Percentiles rank a stretch among this genome's conserved stretches.
Conservation (phyloP, 2,329 filamentous ascomycete genomes). For the Coniochaeta prunicola region DNA sequence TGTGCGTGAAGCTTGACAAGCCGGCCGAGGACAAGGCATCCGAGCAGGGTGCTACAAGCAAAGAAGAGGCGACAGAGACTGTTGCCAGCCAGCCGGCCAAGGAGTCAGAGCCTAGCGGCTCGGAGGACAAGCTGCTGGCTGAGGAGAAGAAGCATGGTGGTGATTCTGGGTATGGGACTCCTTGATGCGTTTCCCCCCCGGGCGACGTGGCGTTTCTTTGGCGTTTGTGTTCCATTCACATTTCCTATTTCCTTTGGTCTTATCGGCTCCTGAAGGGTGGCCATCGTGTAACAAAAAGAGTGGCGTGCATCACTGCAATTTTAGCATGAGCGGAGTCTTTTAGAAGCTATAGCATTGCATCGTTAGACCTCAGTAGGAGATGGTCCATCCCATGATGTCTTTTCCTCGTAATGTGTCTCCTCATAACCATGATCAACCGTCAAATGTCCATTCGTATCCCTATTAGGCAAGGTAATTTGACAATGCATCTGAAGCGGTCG, state of each 20-base stretch:
- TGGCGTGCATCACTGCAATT: not conserved
- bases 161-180: constrained; percentile 17
- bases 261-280: not conserved
- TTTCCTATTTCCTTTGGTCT: not conserved
- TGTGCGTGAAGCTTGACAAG: constrained; percentile 10
- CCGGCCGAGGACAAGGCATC: constrained; percentile 4
- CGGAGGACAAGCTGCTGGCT: constrained; percentile 2
- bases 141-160: constrained; percentile 4
- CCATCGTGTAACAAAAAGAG: not conserved
- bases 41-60: not conserved
- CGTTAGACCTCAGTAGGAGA: not conserved
- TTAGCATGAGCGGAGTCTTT: not conserved
- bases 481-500: not conserved
- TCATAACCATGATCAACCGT: not conserved
- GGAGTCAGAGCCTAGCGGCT: not conserved
- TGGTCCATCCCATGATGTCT: not conserved
- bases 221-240: not conserved
- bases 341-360: not conserved
- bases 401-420: not conserved
- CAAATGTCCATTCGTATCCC: not conserved
- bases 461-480: not conserved
- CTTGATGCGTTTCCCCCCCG: constrained; percentile 6
- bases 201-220: not conserved
- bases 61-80: not conserved
- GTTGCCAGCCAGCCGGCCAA: not conserved